Percentiles rank a stretch among this genome's conserved stretches.
These are phyloP conservation scores for Pleurotus giganteus DNA, from an alignment of 768 basidiomycete species.

Conservation along the genomic window DNA sequence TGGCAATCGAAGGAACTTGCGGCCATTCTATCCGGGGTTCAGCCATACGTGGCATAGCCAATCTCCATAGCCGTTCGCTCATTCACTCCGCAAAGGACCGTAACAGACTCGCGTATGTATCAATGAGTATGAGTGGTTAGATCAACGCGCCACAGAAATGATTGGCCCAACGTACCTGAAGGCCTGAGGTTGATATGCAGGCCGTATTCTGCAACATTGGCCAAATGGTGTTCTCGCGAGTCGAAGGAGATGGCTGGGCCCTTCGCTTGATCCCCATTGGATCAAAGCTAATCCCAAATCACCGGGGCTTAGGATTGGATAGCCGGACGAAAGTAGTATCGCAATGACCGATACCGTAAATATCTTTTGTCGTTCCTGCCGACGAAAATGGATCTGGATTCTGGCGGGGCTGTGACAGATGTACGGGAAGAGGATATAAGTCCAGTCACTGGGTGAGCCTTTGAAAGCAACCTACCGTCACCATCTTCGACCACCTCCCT, in stretches of 20 bases:
- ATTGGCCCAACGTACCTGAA: conserved; percentile 1
- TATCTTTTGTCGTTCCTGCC: not conserved
- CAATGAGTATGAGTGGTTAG: not conserved
- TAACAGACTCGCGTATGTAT: not conserved
- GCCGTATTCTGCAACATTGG: no score
- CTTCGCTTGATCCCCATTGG: not conserved
- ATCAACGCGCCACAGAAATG: conserved; percentile 2
- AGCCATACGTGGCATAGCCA: no score
- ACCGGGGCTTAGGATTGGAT: not conserved
- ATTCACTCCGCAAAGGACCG: not conserved
- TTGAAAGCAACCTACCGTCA: no score
- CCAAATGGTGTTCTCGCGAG: no score
- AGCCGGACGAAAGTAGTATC: not conserved
- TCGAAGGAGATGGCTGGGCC: no score
- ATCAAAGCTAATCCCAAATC: not conserved
- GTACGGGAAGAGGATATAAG: not conserved
- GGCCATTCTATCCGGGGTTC: no score
- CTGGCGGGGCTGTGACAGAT: no score
- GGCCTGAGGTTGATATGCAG: no score
- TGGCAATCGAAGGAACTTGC: no score
- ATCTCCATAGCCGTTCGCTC: no score
- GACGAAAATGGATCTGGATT: not conserved
- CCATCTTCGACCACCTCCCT: no score
- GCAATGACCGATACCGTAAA: not conserved
- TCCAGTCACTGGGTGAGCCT: not conserved